Evolutionary conservation across 179 eudicot species (phyloP), one percentile per base, ranked within the genome.

Genomic region (Beta macrorhiza): DNA sequence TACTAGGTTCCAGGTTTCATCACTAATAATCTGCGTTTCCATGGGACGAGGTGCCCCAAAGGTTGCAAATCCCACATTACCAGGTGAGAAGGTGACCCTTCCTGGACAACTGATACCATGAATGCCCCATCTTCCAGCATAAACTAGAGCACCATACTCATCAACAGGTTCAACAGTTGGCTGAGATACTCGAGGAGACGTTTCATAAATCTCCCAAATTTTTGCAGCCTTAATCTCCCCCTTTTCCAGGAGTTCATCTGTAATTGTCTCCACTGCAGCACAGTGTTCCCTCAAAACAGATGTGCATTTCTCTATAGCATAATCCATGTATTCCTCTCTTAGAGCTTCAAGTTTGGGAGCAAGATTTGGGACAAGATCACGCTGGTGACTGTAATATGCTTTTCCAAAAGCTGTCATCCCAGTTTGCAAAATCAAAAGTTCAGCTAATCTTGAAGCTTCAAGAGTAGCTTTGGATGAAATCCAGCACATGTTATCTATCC

Each of bases 341-440:
- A 95, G 92, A 71, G 98, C 97, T 88, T 93, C 94, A 72, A 95
- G 87, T 87, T 95, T 95, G 73, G 97, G 81, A 72, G 94, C 94
- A 69, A 95, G 93, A 89, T 87, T 93, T 14, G 97, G 96, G 71
- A 95, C 96, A 74, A 95, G 89, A 89, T 95, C 98, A 2, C 88
- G 84, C 76, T 81, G 83, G 67, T 83, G 83, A 75, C 97, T 89
- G 80, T 95, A 95, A 83, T 89, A 93, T 53, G 97, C 97, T 85
- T 92, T 95, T 72, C 98, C 97, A 75, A 93, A 91, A 67, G 98
- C 97, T 59, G 98, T 95, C 97, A 93, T 90, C 77, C 98, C 98
- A 13, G 98, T 89, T 82, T 91, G 96, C 78, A 93, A 80, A 71
- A 93, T 95, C 64, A 95, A 80, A 81, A 85, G 71, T 78, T 93